Base-by-base conservation (phyloP, 345 rosid species). In the Mangifera indica region DNA sequence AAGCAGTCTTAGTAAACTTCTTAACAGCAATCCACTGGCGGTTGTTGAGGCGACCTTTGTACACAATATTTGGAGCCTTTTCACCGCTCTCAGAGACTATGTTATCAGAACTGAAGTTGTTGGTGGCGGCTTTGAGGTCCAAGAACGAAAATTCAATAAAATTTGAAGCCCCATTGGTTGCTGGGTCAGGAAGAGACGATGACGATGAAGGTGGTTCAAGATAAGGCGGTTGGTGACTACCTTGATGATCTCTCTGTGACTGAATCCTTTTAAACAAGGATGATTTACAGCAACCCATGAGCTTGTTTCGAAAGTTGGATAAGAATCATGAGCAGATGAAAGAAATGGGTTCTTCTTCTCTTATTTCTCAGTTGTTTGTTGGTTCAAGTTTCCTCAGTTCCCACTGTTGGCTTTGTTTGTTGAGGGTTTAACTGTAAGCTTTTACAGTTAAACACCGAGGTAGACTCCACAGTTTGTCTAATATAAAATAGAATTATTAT, bases 281-380 rank as follows among this genome's bases (percentile, higher is more conserved):
- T 22, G 97, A 92, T 77, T 29, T 85, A 75, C 96, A 89, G 75
- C 97, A 92, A 75, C 97, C 97, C 97, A 92, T 89, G 45, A 66
- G 72, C 18, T 15, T 5, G 53, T 49, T 49, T 49, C 4, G 18
- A 18, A 18, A 2, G 53, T 66, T 67, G 60, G 55, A 52, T 40
- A 45, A 66, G 63, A 72, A 60, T 54, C 76, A 77, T 60, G 42
- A 37, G 42, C 42, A 5, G 42, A 37, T 6, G 8, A 37, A 37
- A 37, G 42, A 37, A 6, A 37, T 6, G 42, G 42, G 42, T 37
- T 37, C 42, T 37, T 37, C 42, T 37, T 37, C 8, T 37, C 42
- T 37, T 37, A 37, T 37, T 37, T 37, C 42, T 37, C 8, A 6
- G 42, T 37, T 37, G 42, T 9, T 37, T 37, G 42, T 37, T 37